Evolutionary conservation across 2,329 filamentous ascomycete species (phyloP).

Genomic region (Aspergillus fumigatus): DNA sequence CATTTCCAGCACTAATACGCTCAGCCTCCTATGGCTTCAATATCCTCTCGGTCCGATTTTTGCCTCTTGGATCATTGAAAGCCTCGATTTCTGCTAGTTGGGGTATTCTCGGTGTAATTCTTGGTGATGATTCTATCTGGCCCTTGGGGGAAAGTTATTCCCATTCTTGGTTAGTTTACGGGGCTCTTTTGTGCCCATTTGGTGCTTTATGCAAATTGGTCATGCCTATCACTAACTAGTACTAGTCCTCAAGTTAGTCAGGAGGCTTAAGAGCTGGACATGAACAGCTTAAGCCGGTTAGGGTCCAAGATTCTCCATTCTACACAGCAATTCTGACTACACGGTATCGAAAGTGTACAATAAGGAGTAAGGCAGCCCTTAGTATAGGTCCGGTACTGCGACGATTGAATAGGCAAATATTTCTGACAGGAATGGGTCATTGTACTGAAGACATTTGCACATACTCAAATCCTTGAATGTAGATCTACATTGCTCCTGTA

Average conservation of each 20-base stretch:
- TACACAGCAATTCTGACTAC: background rate
- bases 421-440: background rate
- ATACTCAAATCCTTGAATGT: background rate
- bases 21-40: background rate
- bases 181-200: background rate
- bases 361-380: background rate
- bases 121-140: background rate
- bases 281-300: background rate
- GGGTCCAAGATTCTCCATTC: background rate
- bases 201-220: background rate
- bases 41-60: background rate
- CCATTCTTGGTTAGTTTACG: background rate
- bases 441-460: background rate
- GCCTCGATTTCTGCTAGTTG: background rate
- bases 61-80: background rate
- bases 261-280: background rate
- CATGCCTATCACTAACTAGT: background rate
- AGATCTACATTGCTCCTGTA: constrained; percentile 1
- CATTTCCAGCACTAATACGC: background rate
- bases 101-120: background rate
- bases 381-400: background rate
- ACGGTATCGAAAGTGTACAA: background rate
- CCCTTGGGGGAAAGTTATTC: background rate
- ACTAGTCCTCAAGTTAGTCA: background rate
- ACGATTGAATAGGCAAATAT: background rate